phyloP scores from a whole-genome alignment of 2,329 filamentous ascomycete species.

The Hypoxylon sp. region DNA sequence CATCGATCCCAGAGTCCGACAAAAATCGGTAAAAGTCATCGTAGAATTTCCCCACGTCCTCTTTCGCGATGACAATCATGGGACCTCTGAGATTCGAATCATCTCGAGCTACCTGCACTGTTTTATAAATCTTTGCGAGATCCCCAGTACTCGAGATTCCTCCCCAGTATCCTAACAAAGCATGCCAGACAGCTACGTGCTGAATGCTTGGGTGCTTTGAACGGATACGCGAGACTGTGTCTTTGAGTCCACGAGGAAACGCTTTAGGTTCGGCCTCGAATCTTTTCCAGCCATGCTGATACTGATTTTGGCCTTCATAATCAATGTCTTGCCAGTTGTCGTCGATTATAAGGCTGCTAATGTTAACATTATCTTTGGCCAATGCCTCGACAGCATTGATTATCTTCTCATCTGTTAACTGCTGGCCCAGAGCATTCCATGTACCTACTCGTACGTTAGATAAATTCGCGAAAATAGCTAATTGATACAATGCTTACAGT shows the following conservation, averaged over 20 bases:
- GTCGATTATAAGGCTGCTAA: slow-evolving; percentile 92
- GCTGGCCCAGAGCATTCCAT: slow-evolving; percentile 92
- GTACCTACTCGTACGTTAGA: slow-evolving; percentile 68
- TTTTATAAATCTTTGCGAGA: slow-evolving; percentile 85
- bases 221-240: slow-evolving; percentile 78
- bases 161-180: slow-evolving; percentile 90
- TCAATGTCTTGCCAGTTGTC: slow-evolving; percentile 94
- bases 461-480: neutral
- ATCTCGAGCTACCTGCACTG: slow-evolving; percentile 70
- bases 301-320: slow-evolving; percentile 65
- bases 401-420: slow-evolving; percentile 85
- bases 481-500: slow-evolving; percentile 69
- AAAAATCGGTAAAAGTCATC: slow-evolving; percentile 93
- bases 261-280: slow-evolving; percentile 87
- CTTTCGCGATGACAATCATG: slow-evolving; percentile 80
- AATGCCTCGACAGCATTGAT: slow-evolving; percentile 81
- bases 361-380: slow-evolving; percentile 78
- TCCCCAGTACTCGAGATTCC: slow-evolving; percentile 82
- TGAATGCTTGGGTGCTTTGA: slow-evolving; percentile 78
- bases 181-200: slow-evolving; percentile 95
- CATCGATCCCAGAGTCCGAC: slow-evolving; percentile 79
- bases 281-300: slow-evolving; percentile 77
- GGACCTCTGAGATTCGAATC: slow-evolving; percentile 70
- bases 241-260: slow-evolving; percentile 85
- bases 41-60: slow-evolving; percentile 84